Evolutionary conservation across 768 basidiomycete species (phyloP).

Genomic region (Agaricus sinodeliciosus): DNA sequence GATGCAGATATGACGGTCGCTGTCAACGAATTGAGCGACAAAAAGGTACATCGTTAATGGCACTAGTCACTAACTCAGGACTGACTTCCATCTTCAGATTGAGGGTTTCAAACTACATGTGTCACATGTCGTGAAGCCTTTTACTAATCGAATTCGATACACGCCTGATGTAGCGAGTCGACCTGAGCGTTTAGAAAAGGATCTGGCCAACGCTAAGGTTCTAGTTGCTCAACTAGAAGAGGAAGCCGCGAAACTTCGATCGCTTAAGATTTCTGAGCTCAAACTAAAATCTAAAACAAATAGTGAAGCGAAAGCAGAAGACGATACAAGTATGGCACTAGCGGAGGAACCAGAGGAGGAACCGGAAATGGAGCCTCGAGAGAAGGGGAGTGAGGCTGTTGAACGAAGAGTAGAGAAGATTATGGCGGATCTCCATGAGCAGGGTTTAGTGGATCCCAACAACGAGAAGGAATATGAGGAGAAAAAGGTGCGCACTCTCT

Average conservation of each 20-base stretch:
- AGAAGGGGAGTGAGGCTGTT: conserved; percentile 70
- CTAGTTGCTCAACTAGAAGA: conserved; percentile 74
- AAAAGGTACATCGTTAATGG: conserved; percentile 53
- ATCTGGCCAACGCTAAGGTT: conserved; percentile 67
- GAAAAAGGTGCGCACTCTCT: conserved; percentile 53
- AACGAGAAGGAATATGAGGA: conserved; percentile 62
- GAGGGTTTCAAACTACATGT: conserved; percentile 94
- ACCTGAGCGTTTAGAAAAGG: conserved; percentile 75
- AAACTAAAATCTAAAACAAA: conserved; percentile 15
- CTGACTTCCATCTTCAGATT: conserved; percentile 44
- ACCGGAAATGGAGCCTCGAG: conserved; percentile 51
- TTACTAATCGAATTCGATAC: conserved; percentile 69
- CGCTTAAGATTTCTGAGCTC: conserved; percentile 26
- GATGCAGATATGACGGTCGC: conserved; percentile 77
- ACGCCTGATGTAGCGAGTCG: conserved; percentile 79
- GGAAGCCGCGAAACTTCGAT: conserved; percentile 51
- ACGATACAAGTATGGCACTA: conserved; percentile 24
- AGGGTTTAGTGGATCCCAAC: conserved; percentile 48
- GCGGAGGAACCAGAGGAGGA: conserved; percentile 38
- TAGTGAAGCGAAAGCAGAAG: conserved; percentile 19
- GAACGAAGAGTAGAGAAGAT: conserved; percentile 78
- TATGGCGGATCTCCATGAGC: conserved; percentile 61
- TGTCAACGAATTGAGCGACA: conserved; percentile 70
- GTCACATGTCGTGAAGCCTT: conserved; percentile 72
- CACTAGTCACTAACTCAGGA: not conserved